phyloP scores from a whole-genome alignment of 2,329 filamentous ascomycete species.

The Colletotrichum acutatum region DNA sequence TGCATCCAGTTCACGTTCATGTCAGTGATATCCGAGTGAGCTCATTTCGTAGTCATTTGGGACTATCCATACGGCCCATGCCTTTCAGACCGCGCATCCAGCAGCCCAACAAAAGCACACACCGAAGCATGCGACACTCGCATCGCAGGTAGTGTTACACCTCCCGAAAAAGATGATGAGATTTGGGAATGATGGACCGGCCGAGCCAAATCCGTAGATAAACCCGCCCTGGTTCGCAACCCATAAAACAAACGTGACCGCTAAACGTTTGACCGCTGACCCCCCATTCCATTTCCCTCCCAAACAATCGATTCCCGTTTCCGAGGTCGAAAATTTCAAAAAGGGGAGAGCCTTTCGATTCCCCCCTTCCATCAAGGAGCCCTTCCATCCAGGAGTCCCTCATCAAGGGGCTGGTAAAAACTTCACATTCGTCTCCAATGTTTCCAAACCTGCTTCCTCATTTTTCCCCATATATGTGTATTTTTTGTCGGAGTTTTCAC shows the following conservation, averaged over 20 bases:
- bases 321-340: conserved; percentile 8
- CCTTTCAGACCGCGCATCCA: background rate
- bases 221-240: conserved; percentile 27
- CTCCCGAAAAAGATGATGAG: conserved; percentile 23
- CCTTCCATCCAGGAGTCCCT: too few relatives aligned
- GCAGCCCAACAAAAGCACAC: conserved; percentile 7
- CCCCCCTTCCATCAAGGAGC: background rate
- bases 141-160: conserved; percentile 32
- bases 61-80: conserved; percentile 25
- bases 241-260: conserved; percentile 35
- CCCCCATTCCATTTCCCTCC: conserved; percentile 10
- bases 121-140: conserved; percentile 17
- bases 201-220: conserved; percentile 17
- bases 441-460: conserved; percentile 29
- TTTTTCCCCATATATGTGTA: conserved; percentile 25
- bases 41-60: conserved; percentile 34
- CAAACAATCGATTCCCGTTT: conserved; percentile 15
- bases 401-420: too few relatives aligned
- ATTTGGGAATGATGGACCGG: conserved; percentile 10
- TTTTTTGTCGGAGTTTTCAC: conserved; percentile 26
- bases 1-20: background rate
- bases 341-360: conserved; percentile 9
- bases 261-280: conserved; percentile 32
- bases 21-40: background rate
- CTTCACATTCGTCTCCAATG: background rate